These are phyloP conservation scores for Colletotrichum costaricense DNA, from an alignment of 2,329 filamentous ascomycete species.

Conservation along the genomic window DNA sequence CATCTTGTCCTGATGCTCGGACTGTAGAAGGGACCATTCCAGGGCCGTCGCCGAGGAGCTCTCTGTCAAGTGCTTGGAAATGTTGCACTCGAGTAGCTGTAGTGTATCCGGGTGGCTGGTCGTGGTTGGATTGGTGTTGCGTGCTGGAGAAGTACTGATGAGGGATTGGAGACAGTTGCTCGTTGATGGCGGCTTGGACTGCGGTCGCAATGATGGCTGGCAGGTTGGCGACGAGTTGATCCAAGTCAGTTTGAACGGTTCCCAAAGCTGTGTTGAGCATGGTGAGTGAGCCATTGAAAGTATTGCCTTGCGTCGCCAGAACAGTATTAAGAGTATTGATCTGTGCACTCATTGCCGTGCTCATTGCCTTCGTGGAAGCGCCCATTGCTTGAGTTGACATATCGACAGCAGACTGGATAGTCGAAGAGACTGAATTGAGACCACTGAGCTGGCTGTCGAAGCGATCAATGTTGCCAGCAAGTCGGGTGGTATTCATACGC, in stretches of 20 bases:
- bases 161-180: background rate
- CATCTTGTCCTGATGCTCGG: too few relatives aligned
- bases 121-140: background rate
- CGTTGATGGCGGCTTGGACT: background rate
- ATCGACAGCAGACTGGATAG: too few relatives aligned
- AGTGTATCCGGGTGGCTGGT: background rate
- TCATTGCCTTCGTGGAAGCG: too few relatives aligned
- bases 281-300: background rate
- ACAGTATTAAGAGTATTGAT: background rate
- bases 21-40: too few relatives aligned
- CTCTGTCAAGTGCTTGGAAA: too few relatives aligned
- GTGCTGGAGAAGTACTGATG: fast-evolving
- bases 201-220: background rate
- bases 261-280: constrained; percentile 16
- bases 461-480: too few relatives aligned
- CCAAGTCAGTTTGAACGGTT: background rate
- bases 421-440: too few relatives aligned
- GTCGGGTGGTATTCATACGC: constrained; percentile 25
- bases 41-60: too few relatives aligned
- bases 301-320: background rate
- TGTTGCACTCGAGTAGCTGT: background rate
- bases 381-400: too few relatives aligned
- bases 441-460: too few relatives aligned
- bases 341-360: too few relatives aligned
- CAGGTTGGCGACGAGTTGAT: background rate